A percentile compares a stretch with the other conserved stretches of the same genome.
These are phyloP conservation scores for Leccinum broughii DNA, from an alignment of 768 basidiomycete genomes.

Conservation along the genomic window DNA sequence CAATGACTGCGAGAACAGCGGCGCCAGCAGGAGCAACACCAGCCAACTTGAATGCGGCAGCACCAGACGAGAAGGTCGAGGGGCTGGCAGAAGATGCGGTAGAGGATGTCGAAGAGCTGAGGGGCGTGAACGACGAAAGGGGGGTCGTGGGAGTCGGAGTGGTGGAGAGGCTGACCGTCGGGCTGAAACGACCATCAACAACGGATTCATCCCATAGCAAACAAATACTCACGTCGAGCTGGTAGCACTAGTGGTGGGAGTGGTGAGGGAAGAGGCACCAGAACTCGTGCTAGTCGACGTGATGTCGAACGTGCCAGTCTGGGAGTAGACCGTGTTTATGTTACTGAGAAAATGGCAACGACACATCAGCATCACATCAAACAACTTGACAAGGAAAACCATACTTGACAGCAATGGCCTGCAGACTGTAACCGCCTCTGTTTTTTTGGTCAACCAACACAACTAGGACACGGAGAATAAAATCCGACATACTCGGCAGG, in stretches of 20 bases:
- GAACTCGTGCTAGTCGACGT: background rate
- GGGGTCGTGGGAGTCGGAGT: slow-evolving; percentile 17
- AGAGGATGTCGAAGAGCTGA: background rate
- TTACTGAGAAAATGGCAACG: slow-evolving; percentile 30
- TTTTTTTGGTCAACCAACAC: background rate
- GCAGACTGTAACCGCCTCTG: slow-evolving; percentile 50
- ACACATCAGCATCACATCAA: background rate
- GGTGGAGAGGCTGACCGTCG: background rate
- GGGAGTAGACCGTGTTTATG: slow-evolving; percentile 44
- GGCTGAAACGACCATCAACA: slow-evolving; percentile 5
- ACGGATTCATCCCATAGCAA: rapidly evolving
- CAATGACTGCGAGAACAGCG: slow-evolving; percentile 45
- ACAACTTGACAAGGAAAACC: background rate
- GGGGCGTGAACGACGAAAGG: background rate
- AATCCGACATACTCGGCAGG: slow-evolving; percentile 40
- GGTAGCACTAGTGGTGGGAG: slow-evolving; percentile 3
- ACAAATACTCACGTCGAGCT: slow-evolving; percentile 14
- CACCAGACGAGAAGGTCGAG: slow-evolving; percentile 23
- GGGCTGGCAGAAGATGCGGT: slow-evolving; percentile 25
- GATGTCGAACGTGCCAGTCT: slow-evolving; percentile 45
- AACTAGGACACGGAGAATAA: background rate
- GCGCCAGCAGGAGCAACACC: slow-evolving; percentile 37
- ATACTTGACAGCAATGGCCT: slow-evolving; percentile 46
- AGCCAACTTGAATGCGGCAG: slow-evolving; percentile 33
- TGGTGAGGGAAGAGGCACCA: background rate